Percentiles rank a stretch among this genome's conserved stretches.
These are phyloP conservation scores for Stagonosporopsis tanaceti DNA, from an alignment of 2,329 filamentous ascomycete species.

Conservation along the genomic window DNA sequence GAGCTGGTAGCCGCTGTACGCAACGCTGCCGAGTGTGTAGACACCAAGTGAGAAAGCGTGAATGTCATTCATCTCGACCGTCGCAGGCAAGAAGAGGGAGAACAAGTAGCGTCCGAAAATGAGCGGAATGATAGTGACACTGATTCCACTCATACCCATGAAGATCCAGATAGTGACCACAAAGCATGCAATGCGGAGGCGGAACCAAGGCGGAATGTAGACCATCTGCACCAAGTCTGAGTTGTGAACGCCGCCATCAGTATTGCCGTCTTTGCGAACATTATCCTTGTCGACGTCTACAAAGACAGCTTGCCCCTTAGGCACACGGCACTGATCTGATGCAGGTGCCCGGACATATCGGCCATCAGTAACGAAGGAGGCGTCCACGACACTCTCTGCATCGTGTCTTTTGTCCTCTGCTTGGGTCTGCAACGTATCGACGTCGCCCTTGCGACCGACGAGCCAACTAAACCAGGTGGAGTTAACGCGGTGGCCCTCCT, in stretches of 20 bases:
- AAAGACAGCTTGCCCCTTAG: slow-evolving; percentile 83
- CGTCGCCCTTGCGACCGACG: slow-evolving; percentile 53
- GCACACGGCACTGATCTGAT: slow-evolving; percentile 93
- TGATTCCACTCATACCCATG: slow-evolving; percentile 84
- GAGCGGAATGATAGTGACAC: slow-evolving; percentile 84
- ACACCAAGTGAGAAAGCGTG: slow-evolving; percentile 94
- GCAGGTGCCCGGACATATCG: slow-evolving; percentile 90
- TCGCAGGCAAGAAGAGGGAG: slow-evolving; percentile 72
- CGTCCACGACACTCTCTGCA: slow-evolving; percentile 50
- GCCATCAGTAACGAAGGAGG: slow-evolving; percentile 73
- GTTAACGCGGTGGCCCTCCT: slow-evolving; percentile 75
- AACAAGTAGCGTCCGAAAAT: slow-evolving; percentile 84
- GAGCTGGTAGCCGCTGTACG: slow-evolving; percentile 63
- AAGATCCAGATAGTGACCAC: slow-evolving; percentile 93
- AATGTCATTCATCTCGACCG: slow-evolving; percentile 81
- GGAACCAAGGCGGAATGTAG: slow-evolving; percentile 86
- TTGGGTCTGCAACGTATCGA: slow-evolving; percentile 44
- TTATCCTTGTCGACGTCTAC: slow-evolving; percentile 76
- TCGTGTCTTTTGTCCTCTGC: slow-evolving; percentile 40
- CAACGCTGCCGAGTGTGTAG: slow-evolving; percentile 75
- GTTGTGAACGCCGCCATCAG: slow-evolving; percentile 50
- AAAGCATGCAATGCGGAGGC: slow-evolving; percentile 80
- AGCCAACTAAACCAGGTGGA: slow-evolving; percentile 68
- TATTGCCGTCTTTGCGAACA: slow-evolving; percentile 66
- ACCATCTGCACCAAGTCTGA: slow-evolving; percentile 60